Conservation (phyloP, 768 basidiomycete species). For the Fomitopsis pulvina region DNA sequence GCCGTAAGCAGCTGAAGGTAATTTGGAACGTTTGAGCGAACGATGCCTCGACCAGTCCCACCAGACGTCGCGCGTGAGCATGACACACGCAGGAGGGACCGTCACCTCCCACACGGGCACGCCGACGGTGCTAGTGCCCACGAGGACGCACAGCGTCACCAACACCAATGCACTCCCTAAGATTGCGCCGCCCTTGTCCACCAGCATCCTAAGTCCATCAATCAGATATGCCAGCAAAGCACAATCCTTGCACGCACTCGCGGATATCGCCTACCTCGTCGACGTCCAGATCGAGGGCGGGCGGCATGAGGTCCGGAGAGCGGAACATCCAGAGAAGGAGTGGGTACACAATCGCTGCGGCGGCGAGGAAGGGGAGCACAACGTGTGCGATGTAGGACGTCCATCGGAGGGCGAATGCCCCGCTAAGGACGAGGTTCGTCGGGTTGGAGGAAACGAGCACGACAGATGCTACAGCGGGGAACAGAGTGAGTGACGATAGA, state of each 20-base stretch:
- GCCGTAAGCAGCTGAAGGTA: too few species aligned
- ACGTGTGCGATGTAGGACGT: conserved; percentile 77
- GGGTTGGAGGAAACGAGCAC: conserved; percentile 82
- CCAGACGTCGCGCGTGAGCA: conserved; percentile 60
- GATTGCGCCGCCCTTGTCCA: conserved; percentile 67
- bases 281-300: conserved; percentile 35
- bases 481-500: neutral
- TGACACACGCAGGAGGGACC: conserved; percentile 70
- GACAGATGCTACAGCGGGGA: conserved; percentile 33
- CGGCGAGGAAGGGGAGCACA: conserved; percentile 71
- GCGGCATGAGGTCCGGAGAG: conserved; percentile 46
- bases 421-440: conserved; percentile 90
- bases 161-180: conserved; percentile 66
- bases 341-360: conserved; percentile 55
- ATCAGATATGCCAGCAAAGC: neutral
- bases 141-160: conserved; percentile 61
- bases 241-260: neutral
- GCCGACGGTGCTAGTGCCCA: conserved; percentile 69
- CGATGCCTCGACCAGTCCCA: conserved; percentile 23
- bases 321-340: conserved; percentile 52
- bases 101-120: conserved; percentile 83
- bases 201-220: conserved; percentile 38
- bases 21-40: too few species aligned
- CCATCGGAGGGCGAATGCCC: conserved; percentile 76
- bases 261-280: conserved; percentile 8